Base-by-base conservation (phyloP, 495 filamentous ascomycete genomes). In the Tuber umbilicatum region DNA sequence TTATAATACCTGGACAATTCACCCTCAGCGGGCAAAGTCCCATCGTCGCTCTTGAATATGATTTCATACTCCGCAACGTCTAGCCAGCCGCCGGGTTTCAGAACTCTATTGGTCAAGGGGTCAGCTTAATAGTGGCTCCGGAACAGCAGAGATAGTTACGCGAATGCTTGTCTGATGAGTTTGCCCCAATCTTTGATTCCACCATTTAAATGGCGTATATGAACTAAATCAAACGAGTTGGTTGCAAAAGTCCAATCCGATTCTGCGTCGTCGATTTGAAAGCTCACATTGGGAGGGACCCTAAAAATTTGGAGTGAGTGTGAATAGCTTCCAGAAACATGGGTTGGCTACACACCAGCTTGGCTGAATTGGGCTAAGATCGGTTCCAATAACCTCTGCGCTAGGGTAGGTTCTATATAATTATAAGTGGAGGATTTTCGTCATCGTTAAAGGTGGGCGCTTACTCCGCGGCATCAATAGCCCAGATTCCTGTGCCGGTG, bases 401-500 rank as follows among this genome's bases (percentile, higher is more conserved):
- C 27, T 35, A 41, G 78, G 78, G 41, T 74, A 74, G 12, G 16
- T 23, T 42, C 76, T 76, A 47, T 70, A 88, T 68, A 89, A 86
- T 79, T 35, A 74, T 47, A 45, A 79, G 42, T 37, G 55, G 5
- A 39, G 42, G 41, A 16, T 27, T 12, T 50, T 1, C 43, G 23
- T 10, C 55, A 17, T 5, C 7, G 21, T 40, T 16, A 67, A n/a
- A 38, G 45, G n/a, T 7, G 14, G 1, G 37, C 60, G 47, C 73
- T 60, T 27, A 77, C 77, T 80, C 79, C 23, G 69, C 79, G 19
- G 70, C 45, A 67, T 91, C 89, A 73, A 91, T 88, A 14, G 88
- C 88, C 89, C 89, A 91, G 70, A 90, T 89, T 19, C 90, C 90
- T 2, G 90, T 91, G 12, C 90, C 90, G 0, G 89, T 91, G n/a